Conservation (phyloP, 1,284 basidiomycete species). For the Cryptococcus sp. region DNA sequence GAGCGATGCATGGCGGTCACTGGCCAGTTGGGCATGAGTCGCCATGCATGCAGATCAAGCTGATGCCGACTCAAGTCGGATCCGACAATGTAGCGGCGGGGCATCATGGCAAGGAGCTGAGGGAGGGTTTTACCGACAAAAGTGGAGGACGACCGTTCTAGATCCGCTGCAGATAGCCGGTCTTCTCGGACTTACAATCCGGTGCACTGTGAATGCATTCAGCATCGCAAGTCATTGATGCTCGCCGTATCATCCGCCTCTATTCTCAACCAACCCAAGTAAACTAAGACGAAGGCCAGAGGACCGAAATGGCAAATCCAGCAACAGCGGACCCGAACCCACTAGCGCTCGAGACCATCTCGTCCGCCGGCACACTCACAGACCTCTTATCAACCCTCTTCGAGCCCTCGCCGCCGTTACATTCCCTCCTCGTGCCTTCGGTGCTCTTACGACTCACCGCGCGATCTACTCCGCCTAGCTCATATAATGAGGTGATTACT, state of each 20-base stretch:
- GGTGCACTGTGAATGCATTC: too few species aligned
- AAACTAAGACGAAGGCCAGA: not conserved
- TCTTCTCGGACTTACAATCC: too few species aligned
- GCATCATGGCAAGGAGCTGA: too few species aligned
- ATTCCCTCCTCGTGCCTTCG: conserved; percentile 31
- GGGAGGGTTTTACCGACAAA: too few species aligned
- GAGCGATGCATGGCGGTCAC: not conserved
- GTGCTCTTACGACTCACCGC: conserved; percentile 22
- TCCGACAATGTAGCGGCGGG: not conserved
- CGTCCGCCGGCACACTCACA: conserved; percentile 14
- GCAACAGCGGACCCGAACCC: not conserved
- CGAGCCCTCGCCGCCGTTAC: conserved; percentile 35
- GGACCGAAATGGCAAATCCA: too few species aligned
- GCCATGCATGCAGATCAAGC: too few species aligned
- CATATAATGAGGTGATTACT: conserved; percentile 67
- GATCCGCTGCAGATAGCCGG: too few species aligned
- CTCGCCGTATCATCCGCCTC: not conserved
- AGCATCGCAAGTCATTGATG: too few species aligned
- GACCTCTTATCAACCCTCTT: conserved; percentile 33
- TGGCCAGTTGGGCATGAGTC: too few species aligned
- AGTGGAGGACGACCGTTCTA: too few species aligned
- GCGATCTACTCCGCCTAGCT: conserved; percentile 25
- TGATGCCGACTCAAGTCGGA: not conserved
- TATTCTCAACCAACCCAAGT: not conserved
- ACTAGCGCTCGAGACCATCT: conserved; percentile 10